Base-by-base conservation (phyloP, 2,329 filamentous ascomycete species). In the Canariomyces notabilis region DNA sequence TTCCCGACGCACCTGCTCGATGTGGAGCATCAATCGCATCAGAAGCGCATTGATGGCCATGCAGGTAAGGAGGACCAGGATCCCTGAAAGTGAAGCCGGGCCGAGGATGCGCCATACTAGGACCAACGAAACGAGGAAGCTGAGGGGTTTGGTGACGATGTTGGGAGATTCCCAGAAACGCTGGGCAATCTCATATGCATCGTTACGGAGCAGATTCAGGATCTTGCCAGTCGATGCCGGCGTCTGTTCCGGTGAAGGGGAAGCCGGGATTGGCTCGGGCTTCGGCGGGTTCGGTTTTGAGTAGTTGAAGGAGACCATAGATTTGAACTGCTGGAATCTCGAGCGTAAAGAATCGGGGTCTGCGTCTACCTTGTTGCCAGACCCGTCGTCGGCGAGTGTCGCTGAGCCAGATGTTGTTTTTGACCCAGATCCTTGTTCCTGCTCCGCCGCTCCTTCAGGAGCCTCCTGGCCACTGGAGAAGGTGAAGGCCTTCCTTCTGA, bases 161-260 rank as follows among this genome's bases (percentile, higher is more conserved):
- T 73, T 73, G 2, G 85, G 77, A 42, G 93, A 86, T 50, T 95
- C 89, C 89, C 89, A 95, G 57, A 95, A 93, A 35, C 86, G 71
- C 59, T 91, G 87, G 2, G 87, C 79, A 32, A 91, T 80, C 61
- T 90, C 85, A 59, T 91, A 93, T 0, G 85, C 87, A 61, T 93
- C 87, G 48, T 77, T 82, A 39, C 88, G 82, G 72, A 95, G 86
- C 2, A 95, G 67, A 57, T 95, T 95, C 50, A 95, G 76, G 42
- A 95, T 93, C 61, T 95, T 95, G 6, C 89, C 89, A 67, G 90
- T 91, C 0, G 87, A 89, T 0, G 89, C 88, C 2, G 85, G 78
- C 2, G 50, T 44, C 2, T 51, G 45, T 77, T 70, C 48, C 19
- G 32, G 22, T n/a, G 18, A 8, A 4, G 36, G 22, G 5, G 29